Evolutionary conservation across 306 rosid species (phyloP), one percentile per base, ranked within the genome.

Genomic region (Vigna unguiculata): DNA sequence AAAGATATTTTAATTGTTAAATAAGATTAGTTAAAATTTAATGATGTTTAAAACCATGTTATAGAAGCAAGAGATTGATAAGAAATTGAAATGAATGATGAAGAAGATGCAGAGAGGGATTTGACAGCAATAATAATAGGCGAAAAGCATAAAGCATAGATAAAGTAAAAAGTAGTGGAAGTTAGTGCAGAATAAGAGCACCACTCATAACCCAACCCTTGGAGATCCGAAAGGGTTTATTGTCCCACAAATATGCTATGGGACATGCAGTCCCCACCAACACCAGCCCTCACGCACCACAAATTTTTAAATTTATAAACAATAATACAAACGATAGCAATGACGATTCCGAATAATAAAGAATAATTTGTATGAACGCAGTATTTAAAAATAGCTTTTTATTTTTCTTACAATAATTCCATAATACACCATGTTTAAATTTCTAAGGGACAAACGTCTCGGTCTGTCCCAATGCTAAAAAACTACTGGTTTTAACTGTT

Each of bases 191-290:
- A 43, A 43, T 43, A 1, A 62, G 6, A 28, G 10, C 43, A 41
- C 3, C 65, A 28, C 28, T 1, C 45, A 14, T 28, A 64, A 32
- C 36, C 20, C 36, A 73, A 32, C 80, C 80, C 38, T 74, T 80
- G 72, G 49, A 19, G 65, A 36, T 68, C 57, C 69, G 30, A 81
- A 81, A 58, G 76, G 84, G 0, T 66, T 36, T 19, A 48, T 75
- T 25, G 68, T 55, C 14, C 8, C 13, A 63, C 25, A 74, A 14
- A 62, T 54, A 43, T 12, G 48, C 48, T 43, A 11, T 3, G 48
- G 48, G 48, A 12, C 48, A 15, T 43, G 10, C 14, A 30, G 19
- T 58, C 10, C 73, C 65, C 74, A 76, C 54, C 9, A 22, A 28
- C 16, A 9, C 15, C 2, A 7, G 38, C 30, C 73, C 34, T 8